Base-by-base conservation (phyloP, 2,329 filamentous ascomycete species). In the Colletotrichum incanum region DNA sequence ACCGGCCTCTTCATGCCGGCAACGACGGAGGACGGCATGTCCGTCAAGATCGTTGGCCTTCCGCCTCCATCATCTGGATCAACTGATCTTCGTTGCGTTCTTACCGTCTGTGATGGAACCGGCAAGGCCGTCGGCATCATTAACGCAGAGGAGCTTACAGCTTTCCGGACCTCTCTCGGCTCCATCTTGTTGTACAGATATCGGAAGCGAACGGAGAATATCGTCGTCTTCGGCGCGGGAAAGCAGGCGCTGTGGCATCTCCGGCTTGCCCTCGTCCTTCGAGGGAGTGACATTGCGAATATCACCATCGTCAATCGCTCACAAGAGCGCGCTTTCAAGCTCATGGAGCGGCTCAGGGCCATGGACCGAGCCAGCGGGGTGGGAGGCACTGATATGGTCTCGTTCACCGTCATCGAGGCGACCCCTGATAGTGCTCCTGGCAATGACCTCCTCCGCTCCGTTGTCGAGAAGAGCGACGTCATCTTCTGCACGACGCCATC, bases 1-100 rank as follows among this genome's bases (percentile, higher is more conserved):
- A 90, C 88, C 1, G 92, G 90, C 4, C 82, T 93, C 12, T 92
- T 93, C 80, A 92, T 93, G 90, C 91, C 92, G 2, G 90, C 90
- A 16, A 90, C 86, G 49, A 89, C 88, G 18, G 86, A 88, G 39
- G 85, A 86, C 50, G 86, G 88, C 3, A 84, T 91, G 23, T 91
- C 91, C 7, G 88, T 93, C 74, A 93, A 93, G 79, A 89, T 93
- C 52, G 87, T 93, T 52, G 70, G 82, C 80, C 69, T 84, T 74
- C 45, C 78, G 64, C 28, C 77, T 16, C 67, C 77, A n/a, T 39
- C 70, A 28, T 55, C 52, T 23, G 37, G 70, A 26, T 56, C 74
- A 14, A 64, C 59, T 61, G 73, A 62, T 58, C 87, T 87, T 43
- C 84, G 84, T 70, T 90, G 90, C 65, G 88, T 73, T 14, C 68